Percentiles rank a stretch among this genome's conserved stretches.
Evolutionary conservation across 164 flowering plant genomes (phyloP).

Genomic region (Echeveria elegans): DNA sequence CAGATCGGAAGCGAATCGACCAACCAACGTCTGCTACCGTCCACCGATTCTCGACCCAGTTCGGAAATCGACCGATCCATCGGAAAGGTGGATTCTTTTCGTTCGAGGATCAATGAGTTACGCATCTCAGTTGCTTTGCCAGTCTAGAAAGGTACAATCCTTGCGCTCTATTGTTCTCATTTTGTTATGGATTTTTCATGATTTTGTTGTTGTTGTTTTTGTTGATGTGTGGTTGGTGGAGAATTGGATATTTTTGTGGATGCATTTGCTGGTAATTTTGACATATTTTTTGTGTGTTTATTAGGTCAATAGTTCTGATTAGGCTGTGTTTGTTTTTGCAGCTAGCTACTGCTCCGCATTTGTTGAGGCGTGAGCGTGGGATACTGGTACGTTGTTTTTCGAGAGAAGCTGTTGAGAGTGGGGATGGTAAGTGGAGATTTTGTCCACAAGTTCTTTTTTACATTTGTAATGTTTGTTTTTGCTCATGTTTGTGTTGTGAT

Average conservation of each 20-base stretch:
- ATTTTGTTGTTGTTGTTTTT: too few species aligned
- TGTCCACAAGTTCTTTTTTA: neutral
- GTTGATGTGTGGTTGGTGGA: neutral
- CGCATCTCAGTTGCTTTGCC: conserved; percentile 27
- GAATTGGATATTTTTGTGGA: neutral
- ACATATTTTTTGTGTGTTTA: neutral
- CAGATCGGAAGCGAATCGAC: neutral
- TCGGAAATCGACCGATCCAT: neutral
- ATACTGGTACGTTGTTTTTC: conserved; percentile 36
- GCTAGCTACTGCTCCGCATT: conserved; percentile 29
- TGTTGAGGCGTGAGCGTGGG: conserved; percentile 28
- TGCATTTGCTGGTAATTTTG: neutral
- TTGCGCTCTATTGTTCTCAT: too few species aligned
- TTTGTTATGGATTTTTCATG: too few species aligned
- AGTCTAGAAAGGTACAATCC: conserved; percentile 29
- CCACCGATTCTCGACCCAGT: neutral
- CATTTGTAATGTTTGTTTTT: neutral
- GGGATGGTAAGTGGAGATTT: conserved; percentile 32
- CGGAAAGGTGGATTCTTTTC: neutral
- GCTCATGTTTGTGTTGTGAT: neutral
- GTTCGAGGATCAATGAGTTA: conserved; percentile 20
- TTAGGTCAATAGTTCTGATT: neutral
- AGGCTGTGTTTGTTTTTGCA: conserved; percentile 17
- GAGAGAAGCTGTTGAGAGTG: conserved; percentile 18
- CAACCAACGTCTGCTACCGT: neutral